Evolutionary conservation across 1,284 basidiomycete species (phyloP), one percentile per base, ranked within the genome.

Genomic region (Retiboletus flavoniger): DNA sequence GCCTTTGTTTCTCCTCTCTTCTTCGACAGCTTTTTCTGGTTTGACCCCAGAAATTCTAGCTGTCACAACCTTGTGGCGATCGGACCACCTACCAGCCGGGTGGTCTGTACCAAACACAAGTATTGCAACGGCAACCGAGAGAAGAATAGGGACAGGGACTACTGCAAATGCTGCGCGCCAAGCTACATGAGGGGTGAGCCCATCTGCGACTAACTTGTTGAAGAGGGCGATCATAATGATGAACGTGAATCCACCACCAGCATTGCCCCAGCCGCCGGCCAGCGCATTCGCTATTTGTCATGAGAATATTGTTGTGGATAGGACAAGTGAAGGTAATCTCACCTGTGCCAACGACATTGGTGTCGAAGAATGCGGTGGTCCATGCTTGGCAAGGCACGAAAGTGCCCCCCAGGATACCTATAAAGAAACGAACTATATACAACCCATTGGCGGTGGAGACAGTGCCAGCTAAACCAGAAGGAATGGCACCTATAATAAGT

Each of bases 281-380:
- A 83, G 63, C 0, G 81, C 81, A 54, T 83, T 83, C 0, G 79
- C 79, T 28, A 32, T 24, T 24, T 24, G 4, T 24, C 24, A 24
- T 24, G 24, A 24, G 24, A 3, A 24, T 24, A 24, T 24, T 24
- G 4, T 24, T 24, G 24, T 6, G 24, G 24, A 24, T 24, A 24
- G 24, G 24, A 5, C 24, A 24, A 24, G 24, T 24, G 24, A 24
- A 24, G 24, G 24, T 24, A 24, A 24, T 24, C 24, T 60, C 39
- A 66, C 64, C 64, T 1, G 74, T 78, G 2, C 84, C 85, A 17
- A 85, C 81, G 28, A 83, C 73, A 47, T 74, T 76, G 59, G 79
- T 84, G 66, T 85, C 83, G 64, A 81, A 87, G 67, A 83, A 85
- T 16, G 73, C 69, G 0, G 82, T 79, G 7, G 80, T 81, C 84